Evolutionary conservation across 2,329 filamentous ascomycete genomes (phyloP).

Genomic region (Stagonosporopsis vannaccii): DNA sequence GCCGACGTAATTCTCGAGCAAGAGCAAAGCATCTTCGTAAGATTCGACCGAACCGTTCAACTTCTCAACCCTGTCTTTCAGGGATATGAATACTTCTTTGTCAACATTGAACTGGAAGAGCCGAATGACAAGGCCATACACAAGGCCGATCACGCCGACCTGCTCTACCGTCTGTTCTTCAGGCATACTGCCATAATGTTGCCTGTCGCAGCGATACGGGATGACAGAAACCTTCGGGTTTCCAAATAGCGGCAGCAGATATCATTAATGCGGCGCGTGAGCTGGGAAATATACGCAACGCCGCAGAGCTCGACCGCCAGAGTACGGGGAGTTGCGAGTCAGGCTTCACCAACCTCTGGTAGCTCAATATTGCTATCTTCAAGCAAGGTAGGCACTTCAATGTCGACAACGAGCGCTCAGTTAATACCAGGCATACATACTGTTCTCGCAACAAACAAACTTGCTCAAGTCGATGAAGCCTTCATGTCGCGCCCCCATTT

Average conservation of each 20-base stretch:
- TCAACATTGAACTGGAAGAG: conserved; percentile 21
- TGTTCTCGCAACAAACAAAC: conserved; percentile 45
- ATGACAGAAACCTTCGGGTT: conserved; percentile 20
- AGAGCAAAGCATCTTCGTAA: conserved; percentile 4
- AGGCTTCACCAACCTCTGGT: neutral
- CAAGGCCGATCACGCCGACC: conserved; percentile 22
- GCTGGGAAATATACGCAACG: neutral
- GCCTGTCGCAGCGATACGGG: conserved; percentile 25
- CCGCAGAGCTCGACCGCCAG: neutral
- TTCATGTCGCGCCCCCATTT: conserved; percentile 88
- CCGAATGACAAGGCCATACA: conserved; percentile 24
- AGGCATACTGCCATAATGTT: neutral
- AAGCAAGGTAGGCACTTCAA: neutral
- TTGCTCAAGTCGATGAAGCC: conserved; percentile 78
- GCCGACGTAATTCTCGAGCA: conserved; percentile 2
- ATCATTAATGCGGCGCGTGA: conserved; percentile 1
- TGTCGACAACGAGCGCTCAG: conserved; percentile 41
- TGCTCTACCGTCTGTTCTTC: conserved; percentile 7
- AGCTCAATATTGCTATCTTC: conserved; percentile 1
- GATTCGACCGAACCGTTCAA: conserved; percentile 8
- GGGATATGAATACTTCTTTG: neutral
- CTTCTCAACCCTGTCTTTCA: neutral
- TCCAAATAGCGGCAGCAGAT: conserved; percentile 17
- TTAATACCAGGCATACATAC: conserved; percentile 51
- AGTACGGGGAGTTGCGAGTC: neutral